Percentiles rank a stretch among this genome's conserved stretches.
Evolutionary conservation across 176 grass and related monocot genomes (phyloP).

Genomic region (Cymbopogon citratus): DNA sequence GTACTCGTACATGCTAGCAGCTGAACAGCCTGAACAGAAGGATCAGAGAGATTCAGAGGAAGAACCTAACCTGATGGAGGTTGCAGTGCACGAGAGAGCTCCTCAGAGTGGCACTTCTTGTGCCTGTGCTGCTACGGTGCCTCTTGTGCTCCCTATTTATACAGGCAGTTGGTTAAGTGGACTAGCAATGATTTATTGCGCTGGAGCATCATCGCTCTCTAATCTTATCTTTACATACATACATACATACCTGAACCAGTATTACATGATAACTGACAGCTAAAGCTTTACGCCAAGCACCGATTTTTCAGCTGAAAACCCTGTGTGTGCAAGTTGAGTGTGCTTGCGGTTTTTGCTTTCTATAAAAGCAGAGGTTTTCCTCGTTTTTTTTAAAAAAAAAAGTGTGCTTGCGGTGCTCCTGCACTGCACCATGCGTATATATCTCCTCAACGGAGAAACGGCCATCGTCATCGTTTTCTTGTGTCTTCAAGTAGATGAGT

Average conservation of each 20-base stretch:
- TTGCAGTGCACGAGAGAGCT: not conserved
- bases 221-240: not conserved
- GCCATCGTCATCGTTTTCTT: no score
- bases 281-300: not conserved
- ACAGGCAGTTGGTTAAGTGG: not conserved
- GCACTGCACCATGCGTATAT: no score
- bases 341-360: no score
- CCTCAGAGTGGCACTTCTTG: not conserved
- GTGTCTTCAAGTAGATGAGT: no score
- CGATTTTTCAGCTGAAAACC: not conserved
- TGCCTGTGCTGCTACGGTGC: not conserved
- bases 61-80: conserved; percentile 21
- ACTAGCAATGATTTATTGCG: not conserved
- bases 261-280: no score
- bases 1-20: not conserved
- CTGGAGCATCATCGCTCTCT: not conserved
- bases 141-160: not conserved
- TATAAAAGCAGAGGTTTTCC: no score
- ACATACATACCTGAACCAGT: no score
- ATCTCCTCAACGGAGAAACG: no score
- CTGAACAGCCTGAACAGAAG: not conserved
- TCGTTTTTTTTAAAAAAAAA: no score
- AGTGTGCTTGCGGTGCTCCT: not conserved
- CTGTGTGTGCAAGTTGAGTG: not conserved
- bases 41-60: not conserved